These are phyloP conservation scores for Orbilia quercus DNA, from an alignment of 2,329 filamentous ascomycete species.

Conservation along the genomic window DNA sequence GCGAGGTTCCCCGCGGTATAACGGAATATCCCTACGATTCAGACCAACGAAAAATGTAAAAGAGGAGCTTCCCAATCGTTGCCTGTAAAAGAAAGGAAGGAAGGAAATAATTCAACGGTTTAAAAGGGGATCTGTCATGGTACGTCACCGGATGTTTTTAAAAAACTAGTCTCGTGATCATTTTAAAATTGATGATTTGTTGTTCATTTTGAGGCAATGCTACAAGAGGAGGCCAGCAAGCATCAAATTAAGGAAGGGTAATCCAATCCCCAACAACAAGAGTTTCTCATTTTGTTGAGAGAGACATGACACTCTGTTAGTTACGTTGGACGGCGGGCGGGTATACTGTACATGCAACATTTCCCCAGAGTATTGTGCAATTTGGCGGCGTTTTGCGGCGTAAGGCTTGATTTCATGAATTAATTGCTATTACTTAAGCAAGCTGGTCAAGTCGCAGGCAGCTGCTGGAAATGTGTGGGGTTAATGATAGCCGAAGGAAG, in stretches of 20 bases:
- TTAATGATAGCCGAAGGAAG: not conserved
- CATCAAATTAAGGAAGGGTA: not conserved
- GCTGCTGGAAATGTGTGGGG: not conserved
- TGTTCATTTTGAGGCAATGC: slow-evolving; percentile 28
- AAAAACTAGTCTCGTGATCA: slow-evolving; percentile 17
- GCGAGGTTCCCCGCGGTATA: slow-evolving; percentile 12
- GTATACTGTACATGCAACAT: no score
- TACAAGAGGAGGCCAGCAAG: not conserved
- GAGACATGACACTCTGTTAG: no score
- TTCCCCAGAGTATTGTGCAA: no score
- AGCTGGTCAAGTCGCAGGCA: not conserved
- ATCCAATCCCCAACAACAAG: slow-evolving; percentile 18
- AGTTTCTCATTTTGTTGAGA: slow-evolving; percentile 12
- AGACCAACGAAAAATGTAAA: not conserved
- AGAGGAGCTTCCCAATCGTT: not conserved
- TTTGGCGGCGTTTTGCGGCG: no score
- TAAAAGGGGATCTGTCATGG: not conserved
- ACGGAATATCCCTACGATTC: not conserved
- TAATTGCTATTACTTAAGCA: slow-evolving; percentile 8
- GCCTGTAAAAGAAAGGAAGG: not conserved
- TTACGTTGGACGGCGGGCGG: no score
- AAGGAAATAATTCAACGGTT: no score
- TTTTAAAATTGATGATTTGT: slow-evolving; percentile 20
- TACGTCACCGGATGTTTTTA: slow-evolving; percentile 14
- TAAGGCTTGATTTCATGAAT: no score